Evolutionary conservation across 768 basidiomycete species (phyloP).

Genomic region (Pleurotus tuber-regium): DNA sequence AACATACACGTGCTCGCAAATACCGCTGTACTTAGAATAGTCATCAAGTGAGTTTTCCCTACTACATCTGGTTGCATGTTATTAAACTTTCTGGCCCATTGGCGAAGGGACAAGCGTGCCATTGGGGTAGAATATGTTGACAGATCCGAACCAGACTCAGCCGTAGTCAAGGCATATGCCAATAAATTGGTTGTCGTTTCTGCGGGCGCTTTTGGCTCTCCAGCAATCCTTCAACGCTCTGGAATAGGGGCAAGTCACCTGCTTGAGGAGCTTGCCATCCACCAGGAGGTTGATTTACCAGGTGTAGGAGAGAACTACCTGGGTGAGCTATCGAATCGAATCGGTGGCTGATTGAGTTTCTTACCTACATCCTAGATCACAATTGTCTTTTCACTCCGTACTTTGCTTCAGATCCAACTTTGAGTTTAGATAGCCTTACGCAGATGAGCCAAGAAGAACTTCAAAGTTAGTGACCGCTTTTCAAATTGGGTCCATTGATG

Average conservation of each 20-base stretch:
- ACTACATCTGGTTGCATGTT: too few relatives aligned
- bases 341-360: too few relatives aligned
- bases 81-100: neutral
- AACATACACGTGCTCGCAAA: conserved; percentile 41
- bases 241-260: conserved; percentile 61
- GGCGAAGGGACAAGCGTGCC: conserved; percentile 35
- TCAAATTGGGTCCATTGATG: neutral
- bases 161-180: conserved; percentile 28
- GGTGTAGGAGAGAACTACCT: conserved; percentile 74
- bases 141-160: conserved; percentile 24
- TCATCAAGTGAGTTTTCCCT: conserved; percentile 37
- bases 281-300: conserved; percentile 58
- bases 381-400: conserved; percentile 36
- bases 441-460: conserved; percentile 35
- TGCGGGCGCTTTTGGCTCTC: conserved; percentile 54
- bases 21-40: conserved; percentile 43
- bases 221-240: conserved; percentile 56
- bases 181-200: conserved; percentile 48
- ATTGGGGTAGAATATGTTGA: conserved; percentile 52
- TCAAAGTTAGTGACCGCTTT: conserved; percentile 32
- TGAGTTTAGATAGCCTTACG: conserved; percentile 49
- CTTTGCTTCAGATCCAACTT: conserved; percentile 40
- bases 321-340: too few relatives aligned
- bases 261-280: conserved; percentile 46
- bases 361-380: conserved; percentile 40